Conservation (phyloP, 208 protist species). For the Leishmania guyanensis region DNA sequence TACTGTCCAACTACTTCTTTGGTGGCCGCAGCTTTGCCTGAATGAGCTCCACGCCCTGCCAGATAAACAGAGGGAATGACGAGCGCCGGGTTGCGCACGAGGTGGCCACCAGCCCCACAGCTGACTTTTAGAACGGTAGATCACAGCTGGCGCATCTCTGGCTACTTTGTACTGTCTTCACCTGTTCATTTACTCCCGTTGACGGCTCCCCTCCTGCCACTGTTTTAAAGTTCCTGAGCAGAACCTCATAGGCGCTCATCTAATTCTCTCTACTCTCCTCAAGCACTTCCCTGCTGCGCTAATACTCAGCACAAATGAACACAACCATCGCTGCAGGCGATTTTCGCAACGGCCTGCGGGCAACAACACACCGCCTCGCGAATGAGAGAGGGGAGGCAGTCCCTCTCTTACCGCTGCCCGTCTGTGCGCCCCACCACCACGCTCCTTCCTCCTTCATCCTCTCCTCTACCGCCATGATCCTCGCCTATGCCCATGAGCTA, state of each 20-base stretch:
- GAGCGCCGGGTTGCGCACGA: background rate
- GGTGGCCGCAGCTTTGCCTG: conserved; percentile 34
- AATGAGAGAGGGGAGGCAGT: background rate
- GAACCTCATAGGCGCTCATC: background rate
- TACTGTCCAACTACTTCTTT: conserved; percentile 69
- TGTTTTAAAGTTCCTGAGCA: background rate
- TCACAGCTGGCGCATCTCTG: background rate
- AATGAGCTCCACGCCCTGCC: background rate
- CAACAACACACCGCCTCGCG: background rate
- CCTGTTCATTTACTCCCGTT: background rate
- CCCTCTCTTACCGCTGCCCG: background rate
- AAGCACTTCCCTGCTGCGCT: background rate
- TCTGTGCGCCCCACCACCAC: background rate
- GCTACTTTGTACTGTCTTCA: no score
- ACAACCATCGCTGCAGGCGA: background rate
- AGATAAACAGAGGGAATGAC: background rate
- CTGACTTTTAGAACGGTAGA: background rate
- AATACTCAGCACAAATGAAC: background rate
- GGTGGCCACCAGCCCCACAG: background rate
- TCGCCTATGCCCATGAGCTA: background rate
- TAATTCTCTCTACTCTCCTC: background rate
- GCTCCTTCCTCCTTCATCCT: no score
- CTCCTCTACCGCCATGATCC: background rate
- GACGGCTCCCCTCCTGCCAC: background rate
- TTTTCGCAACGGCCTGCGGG: background rate